These are phyloP conservation scores for Plasmodium malariae DNA, from an alignment of 169 alveolate genomes.

Conservation along the genomic window DNA sequence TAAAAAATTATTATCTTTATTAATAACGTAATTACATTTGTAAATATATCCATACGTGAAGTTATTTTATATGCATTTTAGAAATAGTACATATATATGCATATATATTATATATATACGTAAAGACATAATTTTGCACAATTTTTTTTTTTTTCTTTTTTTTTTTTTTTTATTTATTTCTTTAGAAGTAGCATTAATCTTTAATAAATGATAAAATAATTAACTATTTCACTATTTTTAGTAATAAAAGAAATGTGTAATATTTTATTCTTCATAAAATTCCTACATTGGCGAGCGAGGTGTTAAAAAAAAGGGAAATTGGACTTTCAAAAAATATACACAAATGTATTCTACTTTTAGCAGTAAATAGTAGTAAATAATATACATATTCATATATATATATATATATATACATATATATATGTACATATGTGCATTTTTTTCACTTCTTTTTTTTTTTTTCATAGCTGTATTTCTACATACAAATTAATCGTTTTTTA, in stretches of 20 bases:
- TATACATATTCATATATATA: too few relatives aligned
- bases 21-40: not conserved
- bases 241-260: not conserved
- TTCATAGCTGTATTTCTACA: too few relatives aligned
- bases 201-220: too few relatives aligned
- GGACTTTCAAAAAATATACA: not conserved
- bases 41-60: not conserved
- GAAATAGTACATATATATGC: too few relatives aligned
- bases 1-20: not conserved
- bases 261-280: not conserved
- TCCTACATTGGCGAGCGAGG: not conserved
- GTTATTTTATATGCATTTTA: not conserved
- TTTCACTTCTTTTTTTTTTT: not conserved
- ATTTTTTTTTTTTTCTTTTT: slow-evolving; percentile 1
- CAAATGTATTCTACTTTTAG: not conserved
- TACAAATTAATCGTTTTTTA: too few relatives aligned
- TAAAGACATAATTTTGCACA: too few relatives aligned
- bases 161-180: not conserved
- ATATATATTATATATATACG: too few relatives aligned
- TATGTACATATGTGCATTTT: not conserved
- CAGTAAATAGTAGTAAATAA: too few relatives aligned
- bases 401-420: too few relatives aligned
- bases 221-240: too few relatives aligned
- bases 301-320: not conserved
- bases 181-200: slow-evolving; percentile 4